These are phyloP conservation scores for Heliamphora exappendiculata DNA, from an alignment of 148 eudicot species.

Conservation along the genomic window DNA sequence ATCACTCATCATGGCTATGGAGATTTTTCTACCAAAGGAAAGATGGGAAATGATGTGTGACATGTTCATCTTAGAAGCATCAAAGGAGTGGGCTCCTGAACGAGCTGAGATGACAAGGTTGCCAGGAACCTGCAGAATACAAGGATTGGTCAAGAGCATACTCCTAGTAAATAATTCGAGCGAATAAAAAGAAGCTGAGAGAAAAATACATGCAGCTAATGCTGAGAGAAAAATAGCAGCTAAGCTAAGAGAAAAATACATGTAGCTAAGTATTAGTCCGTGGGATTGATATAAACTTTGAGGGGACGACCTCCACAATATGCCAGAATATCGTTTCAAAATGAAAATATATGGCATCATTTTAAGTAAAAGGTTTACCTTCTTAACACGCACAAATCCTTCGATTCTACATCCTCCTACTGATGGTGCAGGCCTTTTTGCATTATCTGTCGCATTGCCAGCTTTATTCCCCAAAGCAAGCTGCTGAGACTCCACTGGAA, in stretches of 20 bases:
- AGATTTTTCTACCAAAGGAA: slow-evolving; percentile 70
- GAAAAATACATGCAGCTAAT: not conserved
- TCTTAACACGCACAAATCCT: slow-evolving; percentile 95
- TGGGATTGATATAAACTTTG: not conserved
- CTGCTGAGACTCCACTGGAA: slow-evolving; percentile 43
- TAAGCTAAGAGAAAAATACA: not conserved
- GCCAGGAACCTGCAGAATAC: slow-evolving; percentile 77
- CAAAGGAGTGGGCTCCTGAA: slow-evolving; percentile 93
- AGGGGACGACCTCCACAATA: not conserved
- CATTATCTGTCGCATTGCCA: slow-evolving; percentile 24
- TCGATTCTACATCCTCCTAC: slow-evolving; percentile 93
- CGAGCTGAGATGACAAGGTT: slow-evolving; percentile 83
- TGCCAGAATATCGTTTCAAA: not conserved
- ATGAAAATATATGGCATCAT: not conserved
- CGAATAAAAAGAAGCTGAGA: not conserved
- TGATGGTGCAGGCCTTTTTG: slow-evolving; percentile 72
- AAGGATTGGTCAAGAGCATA: not conserved
- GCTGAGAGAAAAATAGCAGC: not conserved
- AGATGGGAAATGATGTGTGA: slow-evolving; percentile 68
- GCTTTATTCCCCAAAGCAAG: slow-evolving; percentile 42
- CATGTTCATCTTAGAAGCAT: slow-evolving; percentile 89
- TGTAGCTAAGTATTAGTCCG: not conserved
- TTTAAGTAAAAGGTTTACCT: slow-evolving; percentile 35
- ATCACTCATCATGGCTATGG: slow-evolving; percentile 53
- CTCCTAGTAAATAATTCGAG: not conserved